Percentiles rank a stretch among this genome's conserved stretches.
Evolutionary conservation across 1,284 basidiomycete species (phyloP).

Genomic region (Mycena sp.): DNA sequence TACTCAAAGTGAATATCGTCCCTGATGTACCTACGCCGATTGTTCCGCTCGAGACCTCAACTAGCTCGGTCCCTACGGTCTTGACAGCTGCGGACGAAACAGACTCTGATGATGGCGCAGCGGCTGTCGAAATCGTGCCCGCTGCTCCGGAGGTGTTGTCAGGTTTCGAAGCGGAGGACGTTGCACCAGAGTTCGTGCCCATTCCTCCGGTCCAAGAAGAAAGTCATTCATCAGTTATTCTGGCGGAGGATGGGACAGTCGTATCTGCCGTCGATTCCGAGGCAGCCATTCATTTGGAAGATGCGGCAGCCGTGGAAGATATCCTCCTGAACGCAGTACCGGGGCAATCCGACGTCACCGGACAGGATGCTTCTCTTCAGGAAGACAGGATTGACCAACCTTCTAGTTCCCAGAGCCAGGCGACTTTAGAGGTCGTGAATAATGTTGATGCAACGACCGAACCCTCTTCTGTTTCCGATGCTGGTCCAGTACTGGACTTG

Average conservation of each 20-base stretch:
- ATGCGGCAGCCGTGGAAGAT: background rate
- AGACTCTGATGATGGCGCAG: background rate
- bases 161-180: background rate
- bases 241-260: background rate
- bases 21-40: too few species aligned
- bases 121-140: background rate
- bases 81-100: background rate
- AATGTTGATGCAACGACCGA: background rate
- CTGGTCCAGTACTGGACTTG: too few species aligned
- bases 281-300: background rate
- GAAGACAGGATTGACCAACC: too few species aligned
- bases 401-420: too few species aligned
- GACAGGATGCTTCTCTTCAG: too few species aligned
- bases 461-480: too few species aligned
- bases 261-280: background rate
- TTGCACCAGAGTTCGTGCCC: background rate
- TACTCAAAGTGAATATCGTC: too few species aligned
- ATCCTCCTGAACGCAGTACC: background rate
- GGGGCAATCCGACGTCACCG: too few species aligned
- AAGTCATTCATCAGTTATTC: background rate
- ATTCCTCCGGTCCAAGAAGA: background rate
- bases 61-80: too few species aligned
- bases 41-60: too few species aligned
- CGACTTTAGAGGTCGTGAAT: too few species aligned
- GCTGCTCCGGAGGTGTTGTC: background rate